A percentile compares a stretch with the other conserved stretches of the same genome.
Evolutionary conservation across 495 filamentous ascomycete species (phyloP).

Genomic region (Immersiella caudata): DNA sequence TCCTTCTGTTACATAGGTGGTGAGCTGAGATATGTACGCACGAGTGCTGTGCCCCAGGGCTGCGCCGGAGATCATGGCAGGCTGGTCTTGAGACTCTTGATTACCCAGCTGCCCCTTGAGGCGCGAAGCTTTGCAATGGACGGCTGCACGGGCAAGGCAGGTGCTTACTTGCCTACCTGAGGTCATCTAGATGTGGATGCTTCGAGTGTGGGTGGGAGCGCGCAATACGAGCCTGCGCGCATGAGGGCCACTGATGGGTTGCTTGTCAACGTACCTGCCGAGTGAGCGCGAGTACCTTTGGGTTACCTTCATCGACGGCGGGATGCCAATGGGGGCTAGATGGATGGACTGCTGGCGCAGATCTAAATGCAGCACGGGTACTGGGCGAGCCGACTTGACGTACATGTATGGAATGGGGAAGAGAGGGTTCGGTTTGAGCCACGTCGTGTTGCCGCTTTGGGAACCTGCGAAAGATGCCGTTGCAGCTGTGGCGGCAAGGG

Average conservation of each 20-base stretch:
- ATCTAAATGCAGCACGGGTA: conserved; percentile 1
- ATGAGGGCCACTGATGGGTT: neutral
- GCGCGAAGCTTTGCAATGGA: too few relatives aligned
- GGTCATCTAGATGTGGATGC: neutral
- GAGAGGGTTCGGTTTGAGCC: neutral
- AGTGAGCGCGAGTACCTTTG: neutral
- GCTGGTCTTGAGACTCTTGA: neutral
- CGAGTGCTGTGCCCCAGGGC: neutral
- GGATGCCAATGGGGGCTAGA: neutral
- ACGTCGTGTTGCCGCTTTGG: neutral
- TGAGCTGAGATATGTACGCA: neutral
- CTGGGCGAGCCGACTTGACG: neutral
- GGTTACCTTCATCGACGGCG: neutral
- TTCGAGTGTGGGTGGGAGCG: neutral
- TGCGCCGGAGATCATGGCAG: neutral
- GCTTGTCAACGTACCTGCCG: too few relatives aligned
- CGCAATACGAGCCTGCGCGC: neutral
- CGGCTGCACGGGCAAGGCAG: too few relatives aligned
- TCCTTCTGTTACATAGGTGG: neutral
- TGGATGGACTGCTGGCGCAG: neutral
- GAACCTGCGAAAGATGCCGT: neutral
- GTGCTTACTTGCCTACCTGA: neutral
- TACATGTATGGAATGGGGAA: neutral
- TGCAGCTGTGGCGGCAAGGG: neutral
- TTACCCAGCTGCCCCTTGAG: neutral